Evolutionary conservation across 2,329 filamentous ascomycete species (phyloP).

Genomic region (Thielaviopsis populi): DNA sequence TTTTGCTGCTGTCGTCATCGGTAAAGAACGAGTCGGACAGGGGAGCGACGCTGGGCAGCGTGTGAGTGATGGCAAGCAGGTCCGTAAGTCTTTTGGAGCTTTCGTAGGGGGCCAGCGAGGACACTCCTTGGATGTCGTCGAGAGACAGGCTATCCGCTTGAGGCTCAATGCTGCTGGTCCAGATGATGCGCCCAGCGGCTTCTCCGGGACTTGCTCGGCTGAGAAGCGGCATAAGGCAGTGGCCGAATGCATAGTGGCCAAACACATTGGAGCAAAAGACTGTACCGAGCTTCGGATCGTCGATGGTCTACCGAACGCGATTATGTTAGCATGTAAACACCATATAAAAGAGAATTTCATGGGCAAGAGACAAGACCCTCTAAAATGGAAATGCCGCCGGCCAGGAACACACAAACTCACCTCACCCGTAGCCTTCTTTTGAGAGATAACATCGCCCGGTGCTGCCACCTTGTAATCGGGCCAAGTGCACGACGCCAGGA

Average conservation of each 20-base stretch:
- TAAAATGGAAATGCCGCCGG: background rate
- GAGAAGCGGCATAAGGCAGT: slow-evolving; percentile 65
- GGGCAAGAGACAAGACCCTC: background rate
- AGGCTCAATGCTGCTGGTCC: slow-evolving; percentile 74
- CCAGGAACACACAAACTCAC: background rate
- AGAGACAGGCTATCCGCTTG: slow-evolving; percentile 37
- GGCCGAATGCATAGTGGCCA: slow-evolving; percentile 80
- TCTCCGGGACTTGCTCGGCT: slow-evolving; percentile 28
- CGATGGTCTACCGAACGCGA: background rate
- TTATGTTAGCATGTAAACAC: background rate
- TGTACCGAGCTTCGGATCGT: slow-evolving; percentile 50
- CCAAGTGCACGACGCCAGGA: slow-evolving; percentile 56
- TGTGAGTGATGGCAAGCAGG: slow-evolving; percentile 57
- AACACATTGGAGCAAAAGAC: slow-evolving; percentile 90
- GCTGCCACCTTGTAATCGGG: slow-evolving; percentile 59
- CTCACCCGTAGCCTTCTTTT: slow-evolving; percentile 4
- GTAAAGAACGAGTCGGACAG: slow-evolving; percentile 24
- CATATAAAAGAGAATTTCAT: background rate
- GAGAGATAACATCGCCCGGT: slow-evolving; percentile 23
- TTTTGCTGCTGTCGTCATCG: background rate
- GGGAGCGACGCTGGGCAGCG: slow-evolving; percentile 42
- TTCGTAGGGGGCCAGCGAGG: slow-evolving; percentile 56
- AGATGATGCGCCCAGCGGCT: slow-evolving; percentile 55
- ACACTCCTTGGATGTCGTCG: slow-evolving; percentile 63
- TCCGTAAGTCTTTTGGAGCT: slow-evolving; percentile 79